Percentiles rank a stretch among this genome's conserved stretches.
Conservation (phyloP, 2,329 filamentous ascomycete species). For the Fusarium pseudoanthophilum region DNA sequence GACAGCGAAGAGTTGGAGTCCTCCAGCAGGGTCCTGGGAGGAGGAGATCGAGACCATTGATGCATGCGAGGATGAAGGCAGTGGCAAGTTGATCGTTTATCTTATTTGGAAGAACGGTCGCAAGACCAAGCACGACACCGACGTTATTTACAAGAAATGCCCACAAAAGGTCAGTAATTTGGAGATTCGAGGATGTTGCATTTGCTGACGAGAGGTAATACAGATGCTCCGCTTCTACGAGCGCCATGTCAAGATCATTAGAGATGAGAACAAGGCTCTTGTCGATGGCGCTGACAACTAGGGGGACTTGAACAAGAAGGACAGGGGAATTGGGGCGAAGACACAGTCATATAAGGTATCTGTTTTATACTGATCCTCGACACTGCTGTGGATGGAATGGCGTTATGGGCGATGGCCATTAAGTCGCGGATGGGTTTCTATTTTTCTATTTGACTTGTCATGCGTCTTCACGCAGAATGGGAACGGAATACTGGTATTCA, state of each 20-base stretch:
- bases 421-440: constrained; percentile 1
- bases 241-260: constrained; percentile 65
- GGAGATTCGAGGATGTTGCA: neutral
- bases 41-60: constrained; percentile 76
- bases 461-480: neutral
- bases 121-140: constrained; percentile 78
- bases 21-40: constrained; percentile 81
- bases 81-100: constrained; percentile 71
- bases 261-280: constrained; percentile 47
- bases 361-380: neutral
- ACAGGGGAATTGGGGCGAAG: too few species aligned
- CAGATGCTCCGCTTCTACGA: constrained; percentile 72
- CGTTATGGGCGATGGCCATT: constrained; percentile 20
- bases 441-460: constrained; percentile 10
- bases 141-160: constrained; percentile 77
- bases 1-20: constrained; percentile 66
- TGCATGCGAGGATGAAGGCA: constrained; percentile 73
- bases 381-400: neutral
- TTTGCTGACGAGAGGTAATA: constrained; percentile 3
- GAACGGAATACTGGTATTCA: neutral
- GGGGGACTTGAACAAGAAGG: neutral
- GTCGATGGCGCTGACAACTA: constrained; percentile 30
- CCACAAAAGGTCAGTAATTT: constrained; percentile 74
- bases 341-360: neutral
- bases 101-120: constrained; percentile 78